phyloP scores from a whole-genome alignment of 495 filamentous ascomycete species.

The Xylaria acuta region DNA sequence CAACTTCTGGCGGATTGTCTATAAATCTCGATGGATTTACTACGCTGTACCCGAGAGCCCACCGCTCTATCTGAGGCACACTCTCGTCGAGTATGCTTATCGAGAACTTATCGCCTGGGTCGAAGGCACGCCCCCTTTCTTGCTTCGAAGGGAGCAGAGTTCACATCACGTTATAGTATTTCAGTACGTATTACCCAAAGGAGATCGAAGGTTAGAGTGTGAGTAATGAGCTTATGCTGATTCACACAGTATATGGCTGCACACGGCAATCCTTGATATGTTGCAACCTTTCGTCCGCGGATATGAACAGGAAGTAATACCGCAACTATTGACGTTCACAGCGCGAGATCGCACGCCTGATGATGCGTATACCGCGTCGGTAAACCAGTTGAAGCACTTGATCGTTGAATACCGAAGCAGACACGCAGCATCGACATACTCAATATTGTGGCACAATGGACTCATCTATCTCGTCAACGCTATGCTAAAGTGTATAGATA shows the following conservation, averaged over 20 bases:
- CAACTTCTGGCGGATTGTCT: conserved; percentile 33
- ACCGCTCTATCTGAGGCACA: conserved; percentile 14
- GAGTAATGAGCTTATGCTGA: conserved; percentile 10
- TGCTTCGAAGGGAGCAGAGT: conserved; percentile 23
- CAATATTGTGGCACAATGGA: conserved; percentile 40
- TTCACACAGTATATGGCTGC: conserved; percentile 37
- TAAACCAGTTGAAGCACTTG: conserved; percentile 38
- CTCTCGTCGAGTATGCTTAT: conserved; percentile 33
- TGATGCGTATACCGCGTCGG: conserved; percentile 32
- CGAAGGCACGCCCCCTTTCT: conserved; percentile 26
- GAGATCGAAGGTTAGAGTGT: neutral
- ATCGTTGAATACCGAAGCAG: conserved; percentile 36
- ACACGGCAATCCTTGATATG: conserved; percentile 36
- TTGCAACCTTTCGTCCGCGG: conserved; percentile 33
- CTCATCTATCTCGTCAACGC: conserved; percentile 40
- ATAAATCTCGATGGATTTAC: conserved; percentile 35
- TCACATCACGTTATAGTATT: conserved; percentile 32
- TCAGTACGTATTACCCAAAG: conserved; percentile 25
- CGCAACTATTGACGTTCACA: conserved; percentile 31
- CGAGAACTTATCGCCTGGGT: conserved; percentile 35
- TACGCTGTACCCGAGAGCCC: conserved; percentile 24
- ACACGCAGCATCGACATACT: conserved; percentile 29
- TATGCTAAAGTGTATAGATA: conserved; percentile 29
- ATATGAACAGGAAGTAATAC: neutral
- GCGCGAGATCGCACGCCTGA: conserved; percentile 31